Percentiles rank a stretch among this genome's conserved stretches.
Evolutionary conservation across 352 stramenopile species (phyloP).

Genomic region (Phytophthora aleatoria): DNA sequence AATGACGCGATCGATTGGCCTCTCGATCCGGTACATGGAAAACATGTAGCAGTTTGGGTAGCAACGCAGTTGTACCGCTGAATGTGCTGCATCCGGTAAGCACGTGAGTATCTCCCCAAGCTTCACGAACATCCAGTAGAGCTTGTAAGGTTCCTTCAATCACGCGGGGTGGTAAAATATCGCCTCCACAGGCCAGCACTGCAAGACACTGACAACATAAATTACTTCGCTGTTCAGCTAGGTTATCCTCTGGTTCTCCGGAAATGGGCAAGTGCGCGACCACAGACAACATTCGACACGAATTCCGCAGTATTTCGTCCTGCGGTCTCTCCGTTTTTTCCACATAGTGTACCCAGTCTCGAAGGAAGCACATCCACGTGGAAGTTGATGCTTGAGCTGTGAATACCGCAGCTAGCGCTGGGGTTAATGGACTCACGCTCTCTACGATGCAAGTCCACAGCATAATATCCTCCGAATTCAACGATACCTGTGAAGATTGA

Average conservation of each 20-base stretch:
- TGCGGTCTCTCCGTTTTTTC: slow-evolving; percentile 5
- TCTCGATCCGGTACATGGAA: slow-evolving; percentile 34
- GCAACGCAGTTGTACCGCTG: slow-evolving; percentile 20
- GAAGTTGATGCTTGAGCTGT: slow-evolving; percentile 16
- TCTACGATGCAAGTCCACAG: slow-evolving; percentile 45
- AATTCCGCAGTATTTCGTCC: slow-evolving; percentile 24
- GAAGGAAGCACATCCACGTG: slow-evolving; percentile 31
- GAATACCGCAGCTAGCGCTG: slow-evolving; percentile 20
- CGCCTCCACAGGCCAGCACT: slow-evolving; percentile 12
- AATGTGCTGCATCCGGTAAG: slow-evolving; percentile 35
- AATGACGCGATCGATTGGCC: slow-evolving; percentile 37
- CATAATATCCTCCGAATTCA: slow-evolving; percentile 28
- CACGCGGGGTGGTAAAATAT: slow-evolving; percentile 11
- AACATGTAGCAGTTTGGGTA: slow-evolving; percentile 44
- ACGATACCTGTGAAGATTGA: background rate
- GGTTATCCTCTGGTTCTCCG: slow-evolving; percentile 5
- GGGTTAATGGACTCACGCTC: slow-evolving; percentile 24
- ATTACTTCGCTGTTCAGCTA: slow-evolving; percentile 11
- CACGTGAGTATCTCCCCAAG: slow-evolving; percentile 40
- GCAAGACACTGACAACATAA: slow-evolving; percentile 26
- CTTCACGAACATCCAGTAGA: slow-evolving; percentile 28
- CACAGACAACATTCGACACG: slow-evolving; percentile 34
- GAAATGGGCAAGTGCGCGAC: slow-evolving; percentile 11
- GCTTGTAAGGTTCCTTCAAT: slow-evolving; percentile 36
- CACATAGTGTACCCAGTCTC: slow-evolving; percentile 27